Evolutionary conservation across 2,329 filamentous ascomycete genomes (phyloP).

Genomic region (Teratosphaeria zuluensis): DNA sequence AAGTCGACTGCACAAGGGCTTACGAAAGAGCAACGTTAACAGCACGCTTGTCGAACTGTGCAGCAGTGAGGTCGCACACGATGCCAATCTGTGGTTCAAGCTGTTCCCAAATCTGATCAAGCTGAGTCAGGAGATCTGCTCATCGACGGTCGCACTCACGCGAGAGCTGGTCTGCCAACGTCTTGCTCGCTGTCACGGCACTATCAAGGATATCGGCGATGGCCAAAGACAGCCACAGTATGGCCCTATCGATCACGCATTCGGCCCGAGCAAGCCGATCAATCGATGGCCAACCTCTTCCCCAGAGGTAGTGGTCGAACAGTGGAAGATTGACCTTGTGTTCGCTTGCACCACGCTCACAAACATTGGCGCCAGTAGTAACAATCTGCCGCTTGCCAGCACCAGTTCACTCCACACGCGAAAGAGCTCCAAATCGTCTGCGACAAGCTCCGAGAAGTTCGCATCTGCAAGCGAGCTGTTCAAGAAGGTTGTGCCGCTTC

Average conservation of each 20-base stretch:
- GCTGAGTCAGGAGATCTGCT: conserved; percentile 81
- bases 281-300: conserved; percentile 52
- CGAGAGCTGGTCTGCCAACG: conserved; percentile 88
- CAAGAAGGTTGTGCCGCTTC: conserved; percentile 78
- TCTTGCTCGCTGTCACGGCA: conserved; percentile 84
- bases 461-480: conserved; percentile 83
- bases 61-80: conserved; percentile 89
- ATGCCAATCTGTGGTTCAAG: conserved; percentile 94
- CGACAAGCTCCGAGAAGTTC: conserved; percentile 62
- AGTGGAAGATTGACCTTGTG: conserved; percentile 95
- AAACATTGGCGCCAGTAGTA: conserved; percentile 54
- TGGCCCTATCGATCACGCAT: conserved; percentile 52
- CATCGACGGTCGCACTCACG: conserved; percentile 81
- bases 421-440: conserved; percentile 62
- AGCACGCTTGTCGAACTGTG: conserved; percentile 88
- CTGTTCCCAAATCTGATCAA: conserved; percentile 92
- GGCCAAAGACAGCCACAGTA: conserved; percentile 39
- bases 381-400: conserved; percentile 40
- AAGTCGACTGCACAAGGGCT: conserved; percentile 81
- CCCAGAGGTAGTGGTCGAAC: conserved; percentile 82
- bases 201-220: conserved; percentile 70
- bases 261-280: conserved; percentile 10
- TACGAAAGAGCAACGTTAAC: conserved; percentile 72
- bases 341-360: conserved; percentile 94
- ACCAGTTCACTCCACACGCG: conserved; percentile 62